These are phyloP conservation scores for Panicum virgatum DNA, from an alignment of 202 grass and related monocot species.

Conservation along the genomic window DNA sequence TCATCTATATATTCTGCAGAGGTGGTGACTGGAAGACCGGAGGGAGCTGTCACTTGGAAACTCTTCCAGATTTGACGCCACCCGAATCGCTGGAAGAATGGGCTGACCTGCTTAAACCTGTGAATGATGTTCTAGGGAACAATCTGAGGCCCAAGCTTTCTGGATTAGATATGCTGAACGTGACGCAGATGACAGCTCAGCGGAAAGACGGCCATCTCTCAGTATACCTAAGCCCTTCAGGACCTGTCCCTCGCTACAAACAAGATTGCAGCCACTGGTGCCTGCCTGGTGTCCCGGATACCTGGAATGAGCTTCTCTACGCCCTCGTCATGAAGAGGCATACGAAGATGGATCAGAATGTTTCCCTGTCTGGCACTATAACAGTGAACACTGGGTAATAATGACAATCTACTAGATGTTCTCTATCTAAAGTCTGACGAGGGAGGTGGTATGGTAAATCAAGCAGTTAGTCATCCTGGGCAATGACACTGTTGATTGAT, in stretches of 20 bases:
- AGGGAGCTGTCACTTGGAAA: slow-evolving; percentile 86
- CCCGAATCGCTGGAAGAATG: slow-evolving; percentile 53
- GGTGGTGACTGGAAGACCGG: slow-evolving; percentile 76
- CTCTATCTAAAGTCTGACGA: not conserved
- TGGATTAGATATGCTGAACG: slow-evolving; percentile 66
- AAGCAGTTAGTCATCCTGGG: not conserved
- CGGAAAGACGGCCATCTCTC: slow-evolving; percentile 87
- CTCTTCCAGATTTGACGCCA: slow-evolving; percentile 50
- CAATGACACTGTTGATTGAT: not conserved
- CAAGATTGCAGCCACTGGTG: slow-evolving; percentile 99
- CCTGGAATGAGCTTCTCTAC: slow-evolving; percentile 91
- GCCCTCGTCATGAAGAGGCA: slow-evolving; percentile 56
- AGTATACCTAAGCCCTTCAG: slow-evolving; percentile 57
- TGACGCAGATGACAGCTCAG: slow-evolving; percentile 77
- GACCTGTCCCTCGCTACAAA: slow-evolving; percentile 57
- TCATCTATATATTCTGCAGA: slow-evolving; percentile 42
- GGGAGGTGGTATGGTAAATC: not conserved
- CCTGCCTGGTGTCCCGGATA: slow-evolving; percentile 90
- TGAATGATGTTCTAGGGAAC: slow-evolving; percentile 49
- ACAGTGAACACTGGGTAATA: slow-evolving; percentile 32
- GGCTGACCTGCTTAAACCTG: slow-evolving; percentile 63
- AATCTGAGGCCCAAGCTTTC: slow-evolving; percentile 34
- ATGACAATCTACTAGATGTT: not conserved
- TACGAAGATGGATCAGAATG: slow-evolving; percentile 17
- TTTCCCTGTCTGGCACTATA: slow-evolving; percentile 19